Percentiles rank a stretch among this genome's conserved stretches.
These are phyloP conservation scores for Debaryomyces maramus DNA, from an alignment of 805 yeast species.

Conservation along the genomic window DNA sequence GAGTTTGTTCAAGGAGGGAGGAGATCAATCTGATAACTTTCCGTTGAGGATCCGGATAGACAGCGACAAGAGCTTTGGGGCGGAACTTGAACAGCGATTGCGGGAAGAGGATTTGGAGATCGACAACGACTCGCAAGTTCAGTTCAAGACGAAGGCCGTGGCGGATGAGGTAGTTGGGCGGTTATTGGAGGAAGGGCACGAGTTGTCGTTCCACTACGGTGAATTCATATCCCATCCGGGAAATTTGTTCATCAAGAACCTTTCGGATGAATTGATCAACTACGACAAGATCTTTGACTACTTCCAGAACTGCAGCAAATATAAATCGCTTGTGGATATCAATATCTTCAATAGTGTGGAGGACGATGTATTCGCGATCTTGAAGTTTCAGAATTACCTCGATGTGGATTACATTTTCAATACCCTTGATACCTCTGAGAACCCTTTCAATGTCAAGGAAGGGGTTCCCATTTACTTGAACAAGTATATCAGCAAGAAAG, in stretches of 20 bases:
- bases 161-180: slow-evolving; percentile 13
- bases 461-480: slow-evolving; percentile 49
- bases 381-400: slow-evolving; percentile 32
- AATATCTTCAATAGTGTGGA: slow-evolving; percentile 20
- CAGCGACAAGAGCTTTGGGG: neutral
- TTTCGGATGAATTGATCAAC: slow-evolving; percentile 36
- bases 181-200: slow-evolving; percentile 9
- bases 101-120: slow-evolving; percentile 1
- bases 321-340: slow-evolving; percentile 19
- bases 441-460: slow-evolving; percentile 26
- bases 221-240: slow-evolving; percentile 55
- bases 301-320: slow-evolving; percentile 19
- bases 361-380: slow-evolving; percentile 28
- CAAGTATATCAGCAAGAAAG: slow-evolving; percentile 64
- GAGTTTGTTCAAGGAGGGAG: slow-evolving; percentile 5
- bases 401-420: slow-evolving; percentile 32
- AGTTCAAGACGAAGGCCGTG: slow-evolving; percentile 6
- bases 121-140: neutral
- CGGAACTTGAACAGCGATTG: neutral
- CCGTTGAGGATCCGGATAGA: slow-evolving; percentile 7
- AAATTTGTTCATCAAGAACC: slow-evolving; percentile 53
- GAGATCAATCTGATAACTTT: slow-evolving; percentile 7
- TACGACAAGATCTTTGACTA: slow-evolving; percentile 29
- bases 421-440: slow-evolving; percentile 15
- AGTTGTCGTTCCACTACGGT: slow-evolving; percentile 24